Conservation (phyloP, 768 basidiomycete genomes). For the Nidula microcarpa region DNA sequence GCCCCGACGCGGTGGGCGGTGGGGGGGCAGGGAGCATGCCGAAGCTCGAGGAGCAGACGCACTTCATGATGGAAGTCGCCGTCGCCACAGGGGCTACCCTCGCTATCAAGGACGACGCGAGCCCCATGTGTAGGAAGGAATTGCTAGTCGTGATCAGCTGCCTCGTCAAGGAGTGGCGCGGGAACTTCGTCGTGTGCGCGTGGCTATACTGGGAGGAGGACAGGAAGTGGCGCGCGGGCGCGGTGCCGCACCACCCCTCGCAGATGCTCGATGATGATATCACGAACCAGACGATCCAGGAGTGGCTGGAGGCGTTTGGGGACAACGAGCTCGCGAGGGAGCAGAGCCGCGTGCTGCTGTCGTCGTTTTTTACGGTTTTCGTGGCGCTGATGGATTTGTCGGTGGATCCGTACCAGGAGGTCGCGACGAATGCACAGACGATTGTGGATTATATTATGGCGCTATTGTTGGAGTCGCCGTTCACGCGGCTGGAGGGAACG, state of each 20-base stretch:
- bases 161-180: conserved; percentile 94
- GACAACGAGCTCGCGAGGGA: conserved; percentile 65
- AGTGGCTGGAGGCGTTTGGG: conserved; percentile 74
- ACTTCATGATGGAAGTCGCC: conserved; percentile 88
- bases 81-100: conserved; percentile 87
- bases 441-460: conserved; percentile 92
- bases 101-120: conserved; percentile 89
- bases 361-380: conserved; percentile 94
- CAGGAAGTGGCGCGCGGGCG: conserved; percentile 51
- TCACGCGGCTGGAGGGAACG: conserved; percentile 67
- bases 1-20: conserved; percentile 64
- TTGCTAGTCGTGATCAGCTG: conserved; percentile 88
- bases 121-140: conserved; percentile 95
- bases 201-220: conserved; percentile 98
- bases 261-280: conserved; percentile 63
- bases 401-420: conserved; percentile 90
- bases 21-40: conserved; percentile 82
- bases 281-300: conserved; percentile 64
- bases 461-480: conserved; percentile 85
- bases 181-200: conserved; percentile 93
- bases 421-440: conserved; percentile 86
- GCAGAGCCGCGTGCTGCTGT: conserved; percentile 79
- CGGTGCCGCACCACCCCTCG: conserved; percentile 24
- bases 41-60: conserved; percentile 73
- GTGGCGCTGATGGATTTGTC: conserved; percentile 86